These are phyloP conservation scores for Vicia faba DNA, from an alignment of 306 rosid species.

Conservation along the genomic window DNA sequence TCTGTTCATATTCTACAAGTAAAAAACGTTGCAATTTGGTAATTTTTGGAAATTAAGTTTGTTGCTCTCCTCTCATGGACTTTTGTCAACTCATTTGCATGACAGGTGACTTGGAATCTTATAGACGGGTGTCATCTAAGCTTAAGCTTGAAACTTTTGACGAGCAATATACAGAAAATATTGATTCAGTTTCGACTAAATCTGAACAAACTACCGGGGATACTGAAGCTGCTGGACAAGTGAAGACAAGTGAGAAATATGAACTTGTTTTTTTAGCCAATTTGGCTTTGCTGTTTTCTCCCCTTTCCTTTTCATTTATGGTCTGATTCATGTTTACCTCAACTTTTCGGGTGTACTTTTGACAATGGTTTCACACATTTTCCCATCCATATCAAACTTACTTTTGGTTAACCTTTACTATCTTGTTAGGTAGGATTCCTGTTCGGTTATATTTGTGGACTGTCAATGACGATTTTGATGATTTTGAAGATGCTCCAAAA, in stretches of 20 bases:
- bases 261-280: constrained; percentile 13
- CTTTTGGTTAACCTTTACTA: constrained; percentile 25
- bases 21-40: background rate
- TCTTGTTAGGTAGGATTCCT: constrained; percentile 71
- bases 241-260: constrained; percentile 62
- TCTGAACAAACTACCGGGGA: constrained; percentile 53
- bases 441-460: constrained; percentile 79
- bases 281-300: constrained; percentile 9
- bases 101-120: constrained; percentile 73
- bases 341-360: constrained; percentile 9
- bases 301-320: background rate
- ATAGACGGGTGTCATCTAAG: constrained; percentile 72
- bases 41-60: constrained; percentile 18
- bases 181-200: constrained; percentile 37
- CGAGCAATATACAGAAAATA: constrained; percentile 49
- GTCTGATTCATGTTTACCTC: background rate
- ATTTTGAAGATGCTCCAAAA: constrained; percentile 78
- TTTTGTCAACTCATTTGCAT: constrained; percentile 37
- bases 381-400: constrained; percentile 19
- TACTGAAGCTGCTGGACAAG: constrained; percentile 60
- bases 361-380: constrained; percentile 13
- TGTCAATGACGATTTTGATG: constrained; percentile 63
- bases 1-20: background rate
- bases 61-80: constrained; percentile 34
- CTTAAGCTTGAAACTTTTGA: constrained; percentile 75